Base-by-base conservation (phyloP, 345 rosid genomes). In the Nephelium lappaceum region DNA sequence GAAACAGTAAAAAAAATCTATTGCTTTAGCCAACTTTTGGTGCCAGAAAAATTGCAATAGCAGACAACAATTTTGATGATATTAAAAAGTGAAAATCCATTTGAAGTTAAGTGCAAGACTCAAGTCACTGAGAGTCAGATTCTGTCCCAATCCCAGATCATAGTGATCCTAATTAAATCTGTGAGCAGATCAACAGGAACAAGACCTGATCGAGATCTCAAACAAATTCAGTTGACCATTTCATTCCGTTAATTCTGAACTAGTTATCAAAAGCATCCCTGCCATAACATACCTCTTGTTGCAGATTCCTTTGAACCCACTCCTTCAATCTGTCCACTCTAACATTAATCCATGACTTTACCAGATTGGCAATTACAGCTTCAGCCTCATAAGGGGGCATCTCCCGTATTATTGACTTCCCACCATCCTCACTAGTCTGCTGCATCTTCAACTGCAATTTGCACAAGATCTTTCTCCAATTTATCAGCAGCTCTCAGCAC, bases 371-470 rank as follows among this genome's bases (percentile, higher is more conserved):
- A 67, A 94, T 91, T 64, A 89, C 91, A 31, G 89, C 85, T 80
- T 96, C 97, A 23, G 97, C 94, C 87, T 96, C 99, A 58, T 82
- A 96, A 73, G 99, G 99, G 80, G 98, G 95, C 99, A 96, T 96
- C 85, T 96, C 98, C 83, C 90, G 91, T 77, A 96, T 96, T 75
- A 96, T 90, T 3, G 98, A 92, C 84, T 93, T 96, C 73, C 99
- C 99, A 11, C 99, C 99, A 89, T 96, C 99, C 79, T 96, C 99
- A 77, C 98, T 93, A 62, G n/a, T 96, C 91, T 67, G 93, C 99
- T 0, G 98, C 90, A 80, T 94, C 98, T 86, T 92, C 95, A 72
- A 96, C 98, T 1, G 99, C 99, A 65, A 96, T 94, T 84, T 93
- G 99, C 69, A 96, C 99, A 77, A 96, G 97, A 89, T 96, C 98